These are phyloP conservation scores for Claviceps arundinis DNA, from an alignment of 2,329 filamentous ascomycete genomes.

Conservation along the genomic window DNA sequence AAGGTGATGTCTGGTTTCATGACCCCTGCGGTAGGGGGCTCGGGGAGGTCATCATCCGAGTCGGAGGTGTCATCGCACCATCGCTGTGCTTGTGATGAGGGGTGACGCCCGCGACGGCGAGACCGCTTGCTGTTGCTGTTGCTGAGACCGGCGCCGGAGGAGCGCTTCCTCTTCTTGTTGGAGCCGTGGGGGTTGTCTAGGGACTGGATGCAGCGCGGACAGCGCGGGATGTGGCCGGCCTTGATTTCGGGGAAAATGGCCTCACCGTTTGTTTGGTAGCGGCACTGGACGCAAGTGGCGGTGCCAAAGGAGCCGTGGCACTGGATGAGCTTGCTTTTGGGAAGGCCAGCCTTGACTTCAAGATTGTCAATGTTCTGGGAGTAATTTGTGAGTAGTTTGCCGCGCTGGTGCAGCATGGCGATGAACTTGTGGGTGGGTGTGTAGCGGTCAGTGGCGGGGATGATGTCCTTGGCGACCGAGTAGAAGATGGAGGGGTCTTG, in stretches of 20 bases:
- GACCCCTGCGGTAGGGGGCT: constrained; percentile 56
- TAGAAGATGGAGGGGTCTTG: constrained; percentile 86
- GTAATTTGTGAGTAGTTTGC: constrained; percentile 89
- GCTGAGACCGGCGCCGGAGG: constrained; percentile 20
- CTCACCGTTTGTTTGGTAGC: constrained; percentile 59
- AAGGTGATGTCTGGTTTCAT: constrained; percentile 99
- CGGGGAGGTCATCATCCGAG: constrained; percentile 41
- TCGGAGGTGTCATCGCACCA: constrained; percentile 26
- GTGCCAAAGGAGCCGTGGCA: constrained; percentile 95
- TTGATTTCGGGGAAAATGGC: constrained; percentile 69
- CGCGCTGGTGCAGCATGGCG: constrained; percentile 70
- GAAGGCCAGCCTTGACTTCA: constrained; percentile 74
- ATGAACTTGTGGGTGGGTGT: constrained; percentile 94
- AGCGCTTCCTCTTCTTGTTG: constrained; percentile 29
- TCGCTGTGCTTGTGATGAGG: constrained; percentile 9
- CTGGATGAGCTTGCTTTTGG: constrained; percentile 72
- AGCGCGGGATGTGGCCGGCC: constrained; percentile 63
- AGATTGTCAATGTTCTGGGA: constrained; percentile 98
- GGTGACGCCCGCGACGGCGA: too few species aligned
- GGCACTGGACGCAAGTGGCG: constrained; percentile 76
- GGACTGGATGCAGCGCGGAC: constrained; percentile 51
- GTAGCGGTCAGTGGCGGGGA: constrained; percentile 66
- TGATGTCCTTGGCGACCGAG: constrained; percentile 76
- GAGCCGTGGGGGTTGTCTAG: constrained; percentile 23
- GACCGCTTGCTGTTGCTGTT: neutral